Base-by-base conservation (phyloP, 2,329 filamentous ascomycete species). In the Kalaharituber pfeilii region DNA sequence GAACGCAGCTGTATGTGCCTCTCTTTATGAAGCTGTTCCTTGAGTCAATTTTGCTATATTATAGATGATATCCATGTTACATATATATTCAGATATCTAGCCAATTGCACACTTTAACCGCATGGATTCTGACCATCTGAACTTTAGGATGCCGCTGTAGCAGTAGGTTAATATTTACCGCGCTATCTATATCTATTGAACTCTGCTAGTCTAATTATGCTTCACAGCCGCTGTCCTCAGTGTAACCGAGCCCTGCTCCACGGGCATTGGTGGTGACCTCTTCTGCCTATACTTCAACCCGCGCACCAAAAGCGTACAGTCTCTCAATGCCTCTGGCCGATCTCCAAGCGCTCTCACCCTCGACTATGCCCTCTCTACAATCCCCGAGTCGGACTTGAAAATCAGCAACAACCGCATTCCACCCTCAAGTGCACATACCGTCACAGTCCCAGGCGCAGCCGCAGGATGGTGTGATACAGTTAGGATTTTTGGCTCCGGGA, bases 211-310 rank as follows among this genome's bases (percentile, higher is more conserved):
- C n/a, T n/a, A n/a, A n/a, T n/a, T 20, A 24, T 33, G 45, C 29
- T 18, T 20, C 49, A 25, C 56, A 86, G 89, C 91, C 45, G 91
- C 91, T 28, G 87, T 81, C 4, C 74, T 98, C 54, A 96, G 95
- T 69, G 78, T 96, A 66, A 94, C 89, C 0, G 91, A 98, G 66
- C 91, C 91, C 6, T 80, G 81, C 56, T 91, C 84, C 5, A 96
- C 91, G 0, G 91, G 91, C 39, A 95, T 98, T 57, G 91, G 91
- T 55, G 91, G 91, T 59, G 91, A 98, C 70, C 87, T 94, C 80
- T 98, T 96, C 71, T 88, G 88, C 68, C 78, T 96, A 30, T 95
- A 79, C 73, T 96, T 89, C 72, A 78, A 93, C 66, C 86, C 86
- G 42, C 77, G 82, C 62, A 85, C 81, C 0, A 83, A 84, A 65